These are phyloP conservation scores for Termitomyces titanicus DNA, from an alignment of 768 basidiomycete species.

Conservation along the genomic window DNA sequence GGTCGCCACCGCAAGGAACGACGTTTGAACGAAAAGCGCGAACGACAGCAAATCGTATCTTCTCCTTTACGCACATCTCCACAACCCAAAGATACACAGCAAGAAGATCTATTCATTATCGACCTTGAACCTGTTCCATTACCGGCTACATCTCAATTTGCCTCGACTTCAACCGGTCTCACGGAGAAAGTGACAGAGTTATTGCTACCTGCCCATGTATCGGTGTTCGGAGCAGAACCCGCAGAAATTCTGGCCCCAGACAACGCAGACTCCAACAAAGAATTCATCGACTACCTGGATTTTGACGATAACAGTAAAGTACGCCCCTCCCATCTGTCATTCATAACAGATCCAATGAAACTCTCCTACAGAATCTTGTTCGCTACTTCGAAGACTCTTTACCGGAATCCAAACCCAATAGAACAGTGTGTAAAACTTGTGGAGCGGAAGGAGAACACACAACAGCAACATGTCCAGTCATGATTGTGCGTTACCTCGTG, in stretches of 20 bases:
- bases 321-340: constrained; percentile 13
- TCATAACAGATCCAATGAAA: not conserved
- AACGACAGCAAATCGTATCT: constrained; percentile 1
- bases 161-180: constrained; percentile 5
- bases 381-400: constrained; percentile 63
- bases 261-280: constrained; percentile 43
- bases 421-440: constrained; percentile 72
- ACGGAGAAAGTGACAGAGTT: constrained; percentile 27
- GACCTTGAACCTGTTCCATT: constrained; percentile 42
- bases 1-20: constrained; percentile 2
- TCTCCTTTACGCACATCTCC: constrained; percentile 16
- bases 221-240: constrained; percentile 45
- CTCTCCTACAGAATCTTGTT: constrained; percentile 40
- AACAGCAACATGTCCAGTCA: constrained; percentile 62
- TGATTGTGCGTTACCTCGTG: constrained; percentile 51
- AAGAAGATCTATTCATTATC: constrained; percentile 41
- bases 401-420: constrained; percentile 39
- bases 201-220: constrained; percentile 70
- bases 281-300: constrained; percentile 77
- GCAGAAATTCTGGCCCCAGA: constrained; percentile 44
- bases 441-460: constrained; percentile 72
- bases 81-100: constrained; percentile 8
- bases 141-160: constrained; percentile 17
- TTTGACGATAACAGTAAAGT: constrained; percentile 60
- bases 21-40: constrained; percentile 5